A percentile compares a stretch with the other conserved stretches of the same genome.
Conservation (phyloP, 192 early-diverging fungal species). For the Gorgonomyces haynaldii region DNA sequence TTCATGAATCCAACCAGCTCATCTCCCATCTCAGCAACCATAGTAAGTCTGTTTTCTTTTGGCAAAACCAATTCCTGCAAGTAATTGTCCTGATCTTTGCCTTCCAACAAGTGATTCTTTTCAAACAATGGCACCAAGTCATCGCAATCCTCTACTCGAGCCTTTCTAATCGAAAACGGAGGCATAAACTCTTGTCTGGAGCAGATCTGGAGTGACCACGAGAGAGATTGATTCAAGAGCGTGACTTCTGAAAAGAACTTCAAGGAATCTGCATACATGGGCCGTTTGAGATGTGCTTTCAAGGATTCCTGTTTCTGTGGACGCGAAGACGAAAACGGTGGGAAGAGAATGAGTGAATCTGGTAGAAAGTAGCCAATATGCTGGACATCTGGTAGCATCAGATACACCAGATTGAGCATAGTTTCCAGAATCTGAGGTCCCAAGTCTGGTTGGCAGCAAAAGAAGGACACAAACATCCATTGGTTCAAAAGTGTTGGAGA, state of each 20-base stretch:
- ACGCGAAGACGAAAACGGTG: constrained; percentile 24
- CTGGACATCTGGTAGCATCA: constrained; percentile 16
- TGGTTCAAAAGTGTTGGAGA: constrained; percentile 12
- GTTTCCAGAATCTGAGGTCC: constrained; percentile 20
- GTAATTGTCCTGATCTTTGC: constrained; percentile 21
- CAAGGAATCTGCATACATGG: background rate
- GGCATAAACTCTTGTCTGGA: constrained; percentile 28
- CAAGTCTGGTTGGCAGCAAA: constrained; percentile 21
- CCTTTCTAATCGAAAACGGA: constrained; percentile 26
- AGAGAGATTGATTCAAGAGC: constrained; percentile 16
- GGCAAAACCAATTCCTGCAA: constrained; percentile 29
- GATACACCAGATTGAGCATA: constrained; percentile 17
- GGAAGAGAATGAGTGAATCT: constrained; percentile 24
- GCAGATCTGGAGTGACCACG: constrained; percentile 27
- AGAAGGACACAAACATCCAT: constrained; percentile 32
- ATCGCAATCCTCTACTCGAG: constrained; percentile 45
- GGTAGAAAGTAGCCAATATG: constrained; percentile 36
- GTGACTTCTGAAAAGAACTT: background rate
- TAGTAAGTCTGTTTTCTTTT: background rate
- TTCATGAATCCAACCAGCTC: constrained; percentile 42
- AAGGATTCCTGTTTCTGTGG: background rate
- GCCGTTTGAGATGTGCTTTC: background rate
- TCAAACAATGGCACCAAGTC: constrained; percentile 39
- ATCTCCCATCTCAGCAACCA: constrained; percentile 18
- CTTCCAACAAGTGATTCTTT: constrained; percentile 11